Evolutionary conservation across 352 stramenopile species (phyloP), one percentile per base, ranked within the genome.

Genomic region (Globisporangium recalcitrans): DNA sequence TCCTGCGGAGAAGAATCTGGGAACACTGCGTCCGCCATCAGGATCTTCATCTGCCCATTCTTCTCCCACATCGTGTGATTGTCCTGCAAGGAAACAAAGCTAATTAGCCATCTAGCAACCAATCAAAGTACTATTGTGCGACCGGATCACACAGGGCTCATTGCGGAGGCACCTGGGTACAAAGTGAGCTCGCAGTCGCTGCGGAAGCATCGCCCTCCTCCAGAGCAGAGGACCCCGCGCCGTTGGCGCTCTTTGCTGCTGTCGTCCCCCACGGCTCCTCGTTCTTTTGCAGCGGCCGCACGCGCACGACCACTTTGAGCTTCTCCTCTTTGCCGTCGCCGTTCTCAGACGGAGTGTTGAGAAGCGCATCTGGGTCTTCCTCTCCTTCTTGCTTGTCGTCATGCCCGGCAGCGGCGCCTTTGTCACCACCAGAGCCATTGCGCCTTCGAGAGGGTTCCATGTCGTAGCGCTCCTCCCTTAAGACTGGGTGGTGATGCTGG

Each of bases 61-160:
- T 88, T 90, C 63, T 90, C 78, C 80, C 80, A 88, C 42, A 66
- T 64, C 21, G 88, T 59, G 48, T 70, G 71, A 29, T 76, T 80
- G 34, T 74, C 65, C 78, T 82, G 14, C 38, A 26, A 9, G n/a
- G 16, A 10, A 42, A 38, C 48, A 16, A 29, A 27, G 7, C 24
- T n/a, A 26, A 11, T 32, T 11, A 47, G 11, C 21, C 21, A 27
- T 2, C 21, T 2, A 31, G 14, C 4, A 21, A 14, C 21, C 7
- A n/a, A 62, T 13, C 16, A 22, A 44, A 6, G n/a, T n/a, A n/a
- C n/a, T n/a, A n/a, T n/a, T n/a, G n/a, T n/a, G n/a, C n/a, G n/a
- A n/a, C n/a, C n/a, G n/a, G n/a, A n/a, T n/a, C n/a, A n/a, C n/a
- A n/a, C n/a, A n/a, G n/a, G n/a, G n/a, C n/a, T n/a, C n/a, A n/a